Conservation (phyloP, 768 basidiomycete genomes). For the Crucibulum laeve region DNA sequence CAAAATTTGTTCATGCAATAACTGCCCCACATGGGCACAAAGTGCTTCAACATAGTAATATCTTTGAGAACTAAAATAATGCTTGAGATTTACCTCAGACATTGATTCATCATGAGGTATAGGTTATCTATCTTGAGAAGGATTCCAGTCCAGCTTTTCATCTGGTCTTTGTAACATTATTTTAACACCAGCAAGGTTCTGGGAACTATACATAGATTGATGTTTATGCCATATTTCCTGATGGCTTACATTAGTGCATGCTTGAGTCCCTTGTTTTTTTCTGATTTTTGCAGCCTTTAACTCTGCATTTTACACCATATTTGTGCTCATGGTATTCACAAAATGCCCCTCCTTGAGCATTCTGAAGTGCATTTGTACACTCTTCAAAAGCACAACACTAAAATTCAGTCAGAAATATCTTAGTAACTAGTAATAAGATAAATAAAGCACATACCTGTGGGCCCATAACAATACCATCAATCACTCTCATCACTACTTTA, state of each 20-base stretch:
- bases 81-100: slow-evolving; percentile 4
- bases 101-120: slow-evolving; percentile 15
- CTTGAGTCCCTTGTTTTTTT: slow-evolving; percentile 9
- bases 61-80: slow-evolving; percentile 12
- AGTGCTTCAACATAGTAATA: slow-evolving; percentile 24
- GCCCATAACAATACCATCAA: background rate
- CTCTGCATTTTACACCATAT: too few species aligned
- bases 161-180: slow-evolving; percentile 8
- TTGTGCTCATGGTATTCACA: background rate
- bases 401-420: background rate
- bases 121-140: background rate
- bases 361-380: background rate
- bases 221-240: slow-evolving; percentile 9
- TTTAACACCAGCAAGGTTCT: slow-evolving; percentile 5
- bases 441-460: too few species aligned
- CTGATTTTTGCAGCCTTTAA: too few species aligned
- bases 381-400: background rate
- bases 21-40: too few species aligned
- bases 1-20: slow-evolving; percentile 25
- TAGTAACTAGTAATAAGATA: background rate
- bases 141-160: slow-evolving; percentile 11
- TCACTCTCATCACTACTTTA: background rate
- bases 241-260: slow-evolving; percentile 11
- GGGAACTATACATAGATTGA: slow-evolving; percentile 5
- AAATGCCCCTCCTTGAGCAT: background rate